Base-by-base conservation (phyloP, 2,329 filamentous ascomycete species). In the Ilyonectria destructans region DNA sequence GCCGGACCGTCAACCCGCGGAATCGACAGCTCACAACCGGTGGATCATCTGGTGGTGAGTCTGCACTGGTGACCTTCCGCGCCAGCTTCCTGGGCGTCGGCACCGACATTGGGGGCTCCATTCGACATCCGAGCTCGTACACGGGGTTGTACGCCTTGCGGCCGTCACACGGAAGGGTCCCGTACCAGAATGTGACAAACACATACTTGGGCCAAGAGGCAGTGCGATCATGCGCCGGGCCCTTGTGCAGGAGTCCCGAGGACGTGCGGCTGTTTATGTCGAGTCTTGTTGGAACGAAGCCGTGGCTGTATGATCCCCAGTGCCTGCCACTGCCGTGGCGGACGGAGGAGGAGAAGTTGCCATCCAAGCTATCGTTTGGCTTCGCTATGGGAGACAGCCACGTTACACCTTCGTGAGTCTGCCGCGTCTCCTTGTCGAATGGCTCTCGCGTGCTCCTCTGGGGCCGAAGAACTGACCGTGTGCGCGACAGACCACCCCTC, bases 1-100 rank as follows among this genome's bases (percentile, higher is more conserved):
- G 61, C 2, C 57, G 52, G 6, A 64, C 61, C 31, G 35, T 29
- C n/a, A 64, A 64, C 26, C 54, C 61, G 43, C 43, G 43, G 43
- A 46, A 46, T 46, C 43, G 43, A 46, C 19, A 46, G 43, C 43
- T 46, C 43, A 46, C 43, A 46, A 46, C 43, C 43, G 43, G 43
- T 46, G 43, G 43, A 46, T 46, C 43, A 46, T 46, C 43, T 46
- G 43, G 43, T 46, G 43, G 43, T 46, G 43, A 46, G 43, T 19
- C 43, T 46, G 43, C 43, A 23, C 43, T 46, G 43, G 43, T 46
- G 43, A 46, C 43, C 43, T 46, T 46, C 19, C 43, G 43, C 43
- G 43, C 43, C 43, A 46, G 43, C 43, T 46, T 46, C 43, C 43
- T 46, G 43, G 43, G 43, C 43, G 43, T 46, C 43, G 43, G 43